These are phyloP conservation scores for Fragaria ananassa DNA, from an alignment of 306 rosid species.

Conservation along the genomic window DNA sequence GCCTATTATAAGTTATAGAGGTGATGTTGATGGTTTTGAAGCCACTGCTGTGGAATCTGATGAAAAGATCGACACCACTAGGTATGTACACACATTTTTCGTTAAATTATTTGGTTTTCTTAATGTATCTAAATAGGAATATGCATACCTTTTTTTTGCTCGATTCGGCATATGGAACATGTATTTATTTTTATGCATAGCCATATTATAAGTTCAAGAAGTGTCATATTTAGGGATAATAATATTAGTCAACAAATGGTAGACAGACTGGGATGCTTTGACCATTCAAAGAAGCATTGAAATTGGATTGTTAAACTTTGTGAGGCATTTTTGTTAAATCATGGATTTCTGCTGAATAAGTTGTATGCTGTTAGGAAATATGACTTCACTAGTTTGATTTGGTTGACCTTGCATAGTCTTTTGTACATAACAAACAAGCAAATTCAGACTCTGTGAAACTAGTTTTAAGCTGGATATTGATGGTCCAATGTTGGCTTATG, in stretches of 20 bases:
- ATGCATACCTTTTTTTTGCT: not conserved
- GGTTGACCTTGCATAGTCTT: slow-evolving; percentile 4
- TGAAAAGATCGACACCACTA: slow-evolving; percentile 75
- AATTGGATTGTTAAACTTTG: not conserved
- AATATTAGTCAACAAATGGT: slow-evolving; percentile 19
- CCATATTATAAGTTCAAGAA: not conserved
- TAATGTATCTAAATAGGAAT: not conserved
- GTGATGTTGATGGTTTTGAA: slow-evolving; percentile 85
- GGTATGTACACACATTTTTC: slow-evolving; percentile 45
- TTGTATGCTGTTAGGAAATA: not conserved
- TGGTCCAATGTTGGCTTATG: not conserved
- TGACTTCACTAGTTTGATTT: not conserved
- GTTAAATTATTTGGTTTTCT: not conserved
- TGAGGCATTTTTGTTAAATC: slow-evolving; percentile 7
- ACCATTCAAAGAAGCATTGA: slow-evolving; percentile 1
- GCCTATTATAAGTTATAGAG: slow-evolving; percentile 84
- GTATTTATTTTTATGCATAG: not conserved
- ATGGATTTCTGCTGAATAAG: not conserved
- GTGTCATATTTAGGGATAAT: not conserved
- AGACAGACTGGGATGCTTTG: slow-evolving; percentile 16
- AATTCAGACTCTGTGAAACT: not conserved
- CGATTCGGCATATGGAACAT: not conserved
- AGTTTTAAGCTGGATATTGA: slow-evolving; percentile 2
- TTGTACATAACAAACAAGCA: not conserved
- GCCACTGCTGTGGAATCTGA: slow-evolving; percentile 96